Percentiles rank a stretch among this genome's conserved stretches.
Evolutionary conservation across 2,329 filamentous ascomycete genomes (phyloP).

Genomic region (Fusarium sp.): DNA sequence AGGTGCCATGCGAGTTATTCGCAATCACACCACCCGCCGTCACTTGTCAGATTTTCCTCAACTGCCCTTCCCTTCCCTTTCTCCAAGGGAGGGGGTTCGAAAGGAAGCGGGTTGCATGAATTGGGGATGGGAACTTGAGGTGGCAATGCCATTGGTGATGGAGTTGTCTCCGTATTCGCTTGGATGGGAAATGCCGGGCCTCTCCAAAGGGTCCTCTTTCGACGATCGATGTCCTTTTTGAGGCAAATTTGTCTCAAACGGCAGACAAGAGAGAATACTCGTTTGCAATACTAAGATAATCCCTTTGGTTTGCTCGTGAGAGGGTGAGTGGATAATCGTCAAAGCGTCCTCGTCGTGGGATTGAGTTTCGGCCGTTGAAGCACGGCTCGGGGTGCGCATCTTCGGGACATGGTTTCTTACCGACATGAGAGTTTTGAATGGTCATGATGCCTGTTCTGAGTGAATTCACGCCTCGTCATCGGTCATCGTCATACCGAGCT

Average conservation of each 20-base stretch:
- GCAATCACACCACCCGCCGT: slow-evolving; percentile 1
- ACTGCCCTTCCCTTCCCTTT: background rate
- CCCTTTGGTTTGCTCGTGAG: background rate
- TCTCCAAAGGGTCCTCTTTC: background rate
- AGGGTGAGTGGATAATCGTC: background rate
- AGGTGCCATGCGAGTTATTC: background rate
- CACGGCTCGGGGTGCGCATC: background rate
- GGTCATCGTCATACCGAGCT: background rate
- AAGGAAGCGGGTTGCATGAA: slow-evolving; percentile 1
- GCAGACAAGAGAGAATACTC: background rate
- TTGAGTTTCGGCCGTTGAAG: background rate
- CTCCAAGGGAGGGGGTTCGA: background rate
- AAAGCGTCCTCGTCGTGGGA: background rate
- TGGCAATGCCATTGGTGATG: background rate
- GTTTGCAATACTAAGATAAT: background rate
- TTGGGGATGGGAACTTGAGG: background rate
- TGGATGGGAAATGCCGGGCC: background rate
- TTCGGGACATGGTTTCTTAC: background rate
- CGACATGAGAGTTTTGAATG: background rate
- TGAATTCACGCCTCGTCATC: background rate
- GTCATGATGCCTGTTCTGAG: background rate
- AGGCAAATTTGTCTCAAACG: background rate
- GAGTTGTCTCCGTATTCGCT: background rate
- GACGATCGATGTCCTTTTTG: background rate
- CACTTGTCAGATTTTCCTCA: slow-evolving; percentile 27